Conservation (phyloP, 768 basidiomycete species). For the Tricholoma sp. region DNA sequence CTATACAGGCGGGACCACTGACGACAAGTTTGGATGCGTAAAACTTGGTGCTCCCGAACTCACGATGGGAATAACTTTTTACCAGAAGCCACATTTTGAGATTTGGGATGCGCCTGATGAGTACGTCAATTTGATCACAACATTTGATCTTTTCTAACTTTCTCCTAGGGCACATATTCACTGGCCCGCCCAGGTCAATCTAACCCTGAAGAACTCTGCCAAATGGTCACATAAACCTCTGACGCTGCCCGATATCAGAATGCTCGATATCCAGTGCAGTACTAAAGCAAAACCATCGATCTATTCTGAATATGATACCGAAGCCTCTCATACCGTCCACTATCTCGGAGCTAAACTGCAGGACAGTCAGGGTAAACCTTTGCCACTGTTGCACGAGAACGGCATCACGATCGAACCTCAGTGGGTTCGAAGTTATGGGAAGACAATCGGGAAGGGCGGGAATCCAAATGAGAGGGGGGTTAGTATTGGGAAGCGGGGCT, state of each 20-base stretch:
- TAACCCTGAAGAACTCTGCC: constrained; percentile 25
- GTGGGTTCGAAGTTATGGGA: constrained; percentile 25
- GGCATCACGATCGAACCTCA: constrained; percentile 26
- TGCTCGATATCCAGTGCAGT: constrained; percentile 29
- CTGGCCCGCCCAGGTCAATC: constrained; percentile 26
- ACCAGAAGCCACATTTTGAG: constrained; percentile 26
- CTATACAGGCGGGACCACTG: constrained; percentile 3
- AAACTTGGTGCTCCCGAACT: constrained; percentile 26
- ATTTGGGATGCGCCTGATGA: constrained; percentile 31
- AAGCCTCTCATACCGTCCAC: constrained; percentile 10
- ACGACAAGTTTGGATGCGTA: constrained; percentile 18
- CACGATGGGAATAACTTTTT: constrained; percentile 24
- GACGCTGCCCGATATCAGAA: constrained; percentile 26
- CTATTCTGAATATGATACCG: constrained; percentile 12
- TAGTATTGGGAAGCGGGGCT: constrained; percentile 24
- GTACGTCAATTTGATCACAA: constrained; percentile 14
- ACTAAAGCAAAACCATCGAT: constrained; percentile 14
- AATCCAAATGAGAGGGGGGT: constrained; percentile 5
- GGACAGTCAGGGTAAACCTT: constrained; percentile 11
- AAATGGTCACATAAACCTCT: constrained; percentile 25
- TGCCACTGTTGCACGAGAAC: constrained; percentile 5
- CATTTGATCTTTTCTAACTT: not conserved
- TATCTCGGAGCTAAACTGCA: constrained; percentile 13
- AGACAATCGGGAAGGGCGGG: constrained; percentile 6
- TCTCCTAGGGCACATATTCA: constrained; percentile 19